A percentile compares a stretch with the other conserved stretches of the same genome.
phyloP scores from a whole-genome alignment of 179 eudicot species.

The Beta macrorhiza region DNA sequence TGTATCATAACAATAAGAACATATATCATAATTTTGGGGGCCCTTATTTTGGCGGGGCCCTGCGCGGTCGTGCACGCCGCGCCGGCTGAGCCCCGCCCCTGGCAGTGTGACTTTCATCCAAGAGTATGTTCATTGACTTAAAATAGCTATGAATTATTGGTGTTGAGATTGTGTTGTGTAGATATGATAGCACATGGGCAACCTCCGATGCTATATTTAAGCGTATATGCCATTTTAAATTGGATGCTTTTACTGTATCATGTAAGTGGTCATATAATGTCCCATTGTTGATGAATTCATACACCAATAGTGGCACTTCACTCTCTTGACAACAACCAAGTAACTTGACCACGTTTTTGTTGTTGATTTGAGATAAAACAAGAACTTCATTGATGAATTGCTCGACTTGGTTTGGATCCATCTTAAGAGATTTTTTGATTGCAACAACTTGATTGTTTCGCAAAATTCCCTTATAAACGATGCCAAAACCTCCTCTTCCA shows the following conservation, averaged over 20 bases:
- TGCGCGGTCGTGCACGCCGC: too few species aligned
- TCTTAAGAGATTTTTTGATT: conserved; percentile 1
- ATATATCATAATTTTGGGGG: too few species aligned
- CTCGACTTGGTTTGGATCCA: conserved; percentile 2
- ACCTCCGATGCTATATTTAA: conserved; percentile 6
- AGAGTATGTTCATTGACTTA: conserved; percentile 8
- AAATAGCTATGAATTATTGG: conserved; percentile 17
- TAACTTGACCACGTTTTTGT: conserved; percentile 10
- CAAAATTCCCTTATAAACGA: conserved; percentile 1
- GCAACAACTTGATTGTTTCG: conserved; percentile 5
- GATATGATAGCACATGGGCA: conserved; percentile 3
- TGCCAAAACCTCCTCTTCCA: conserved; percentile 3
- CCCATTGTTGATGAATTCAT: conserved; percentile 17
- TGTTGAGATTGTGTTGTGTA: neutral
- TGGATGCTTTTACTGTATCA: neutral
- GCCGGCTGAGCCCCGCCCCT: too few species aligned
- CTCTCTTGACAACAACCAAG: conserved; percentile 17
- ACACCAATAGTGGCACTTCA: conserved; percentile 11
- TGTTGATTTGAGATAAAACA: conserved; percentile 5
- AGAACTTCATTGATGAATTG: conserved; percentile 21
- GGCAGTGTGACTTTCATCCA: conserved; percentile 8
- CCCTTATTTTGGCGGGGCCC: too few species aligned
- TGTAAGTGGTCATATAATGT: conserved; percentile 12
- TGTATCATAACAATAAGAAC: too few species aligned
- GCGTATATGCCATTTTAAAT: neutral